phyloP scores from a whole-genome alignment of 805 yeast species.

The Saturnispora zaruensis region DNA sequence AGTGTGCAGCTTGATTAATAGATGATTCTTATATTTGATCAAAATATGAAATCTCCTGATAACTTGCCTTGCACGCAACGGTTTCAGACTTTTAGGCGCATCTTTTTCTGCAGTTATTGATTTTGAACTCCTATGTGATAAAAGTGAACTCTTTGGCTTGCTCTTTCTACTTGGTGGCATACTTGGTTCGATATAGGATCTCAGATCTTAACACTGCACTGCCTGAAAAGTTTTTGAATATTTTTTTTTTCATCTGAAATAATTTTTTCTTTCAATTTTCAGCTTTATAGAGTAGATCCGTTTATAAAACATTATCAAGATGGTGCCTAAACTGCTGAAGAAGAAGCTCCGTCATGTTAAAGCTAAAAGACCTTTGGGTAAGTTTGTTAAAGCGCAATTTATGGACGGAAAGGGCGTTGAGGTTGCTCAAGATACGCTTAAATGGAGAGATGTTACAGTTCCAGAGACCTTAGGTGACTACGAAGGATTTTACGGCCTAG shows the following conservation, averaged over 20 bases:
- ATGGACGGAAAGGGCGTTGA: conserved; percentile 19
- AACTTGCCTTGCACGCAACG: conserved; percentile 60
- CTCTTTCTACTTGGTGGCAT: neutral
- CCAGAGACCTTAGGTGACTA: conserved; percentile 81
- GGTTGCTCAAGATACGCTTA: conserved; percentile 36
- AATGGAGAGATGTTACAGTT: conserved; percentile 77
- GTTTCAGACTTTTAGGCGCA: conserved; percentile 46
- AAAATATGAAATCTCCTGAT: conserved; percentile 73
- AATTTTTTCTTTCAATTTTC: conserved; percentile 1
- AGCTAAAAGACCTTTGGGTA: conserved; percentile 2
- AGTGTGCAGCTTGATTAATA: conserved; percentile 23
- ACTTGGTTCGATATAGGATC: conserved; percentile 20
- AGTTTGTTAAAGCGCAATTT: conserved; percentile 4
- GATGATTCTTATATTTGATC: conserved; percentile 42
- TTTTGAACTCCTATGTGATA: neutral
- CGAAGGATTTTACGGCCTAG: conserved; percentile 87
- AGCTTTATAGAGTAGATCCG: neutral
- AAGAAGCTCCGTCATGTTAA: conserved; percentile 4
- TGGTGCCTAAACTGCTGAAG: conserved; percentile 6
- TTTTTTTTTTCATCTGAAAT: neutral
- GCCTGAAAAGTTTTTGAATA: conserved; percentile 3
- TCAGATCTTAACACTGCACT: neutral
- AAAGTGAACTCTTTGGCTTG: neutral
- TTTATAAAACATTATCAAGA: neutral
- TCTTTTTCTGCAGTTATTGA: conserved; percentile 10